Percentiles rank a stretch among this genome's conserved stretches.
Conservation (phyloP, 495 filamentous ascomycete genomes). For the Hyaloscypha bicolor region DNA sequence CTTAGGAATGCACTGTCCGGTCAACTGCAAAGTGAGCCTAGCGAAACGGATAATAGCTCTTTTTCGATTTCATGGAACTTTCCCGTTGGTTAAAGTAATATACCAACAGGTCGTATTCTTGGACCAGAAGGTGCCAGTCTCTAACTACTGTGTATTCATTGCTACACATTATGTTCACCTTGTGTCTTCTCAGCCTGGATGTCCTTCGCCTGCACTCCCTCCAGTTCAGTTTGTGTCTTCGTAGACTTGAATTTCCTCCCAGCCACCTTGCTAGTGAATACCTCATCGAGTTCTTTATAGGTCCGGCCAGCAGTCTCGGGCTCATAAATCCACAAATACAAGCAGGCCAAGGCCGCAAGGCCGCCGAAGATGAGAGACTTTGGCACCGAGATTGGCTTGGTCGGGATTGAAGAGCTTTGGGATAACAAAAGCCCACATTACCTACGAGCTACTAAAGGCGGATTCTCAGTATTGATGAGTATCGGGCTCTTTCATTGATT, state of each 20-base stretch:
- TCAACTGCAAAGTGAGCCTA: too few relatives aligned
- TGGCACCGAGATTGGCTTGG: slow-evolving; percentile 34
- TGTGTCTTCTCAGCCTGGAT: not conserved
- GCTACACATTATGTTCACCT: not conserved
- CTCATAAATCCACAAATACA: slow-evolving; percentile 73
- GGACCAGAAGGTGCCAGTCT: not conserved
- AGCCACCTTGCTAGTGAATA: slow-evolving; percentile 64
- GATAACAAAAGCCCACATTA: slow-evolving; percentile 38
- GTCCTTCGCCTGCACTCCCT: slow-evolving; percentile 9
- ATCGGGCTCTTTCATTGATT: slow-evolving; percentile 15
- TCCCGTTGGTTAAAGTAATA: too few relatives aligned
- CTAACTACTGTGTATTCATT: not conserved
- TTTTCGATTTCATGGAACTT: too few relatives aligned
- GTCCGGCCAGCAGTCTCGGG: slow-evolving; percentile 70
- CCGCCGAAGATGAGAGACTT: slow-evolving; percentile 34
- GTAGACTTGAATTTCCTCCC: slow-evolving; percentile 60
- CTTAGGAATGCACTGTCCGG: too few relatives aligned
- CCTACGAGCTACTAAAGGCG: too few relatives aligned
- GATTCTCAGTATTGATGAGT: too few relatives aligned
- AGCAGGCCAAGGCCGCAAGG: slow-evolving; percentile 19
- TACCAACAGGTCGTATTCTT: too few relatives aligned
- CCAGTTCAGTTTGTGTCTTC: slow-evolving; percentile 3
- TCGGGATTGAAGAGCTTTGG: slow-evolving; percentile 37
- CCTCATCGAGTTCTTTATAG: slow-evolving; percentile 71
- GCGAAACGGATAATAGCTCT: too few relatives aligned